These are phyloP conservation scores for Yarrowia porcina DNA, from an alignment of 805 yeast species.

Conservation along the genomic window DNA sequence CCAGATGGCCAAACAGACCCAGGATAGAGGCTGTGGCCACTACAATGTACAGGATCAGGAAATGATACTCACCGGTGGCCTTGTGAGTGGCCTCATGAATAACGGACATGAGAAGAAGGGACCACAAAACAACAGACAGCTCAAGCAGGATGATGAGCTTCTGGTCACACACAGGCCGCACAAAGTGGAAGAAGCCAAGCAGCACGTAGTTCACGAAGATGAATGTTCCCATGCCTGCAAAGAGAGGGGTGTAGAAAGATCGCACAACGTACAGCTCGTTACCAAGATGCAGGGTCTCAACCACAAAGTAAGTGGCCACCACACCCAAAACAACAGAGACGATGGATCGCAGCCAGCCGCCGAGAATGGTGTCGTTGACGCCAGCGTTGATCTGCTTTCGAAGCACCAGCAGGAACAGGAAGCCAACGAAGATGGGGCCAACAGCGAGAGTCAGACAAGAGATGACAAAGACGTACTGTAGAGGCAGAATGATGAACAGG, in stretches of 20 bases:
- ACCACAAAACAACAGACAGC: slow-evolving; percentile 57
- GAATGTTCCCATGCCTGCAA: slow-evolving; percentile 48
- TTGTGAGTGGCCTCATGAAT: slow-evolving; percentile 47
- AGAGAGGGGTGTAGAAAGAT: slow-evolving; percentile 48
- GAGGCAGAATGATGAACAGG: slow-evolving; percentile 53
- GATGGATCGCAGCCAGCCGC: slow-evolving; percentile 18
- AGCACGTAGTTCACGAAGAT: slow-evolving; percentile 55
- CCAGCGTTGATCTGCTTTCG: slow-evolving; percentile 12
- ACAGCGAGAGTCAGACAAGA: slow-evolving; percentile 52
- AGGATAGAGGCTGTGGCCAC: slow-evolving; percentile 42
- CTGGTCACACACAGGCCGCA: slow-evolving; percentile 54
- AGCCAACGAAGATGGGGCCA: slow-evolving; percentile 52
- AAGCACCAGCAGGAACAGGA: slow-evolving; percentile 49
- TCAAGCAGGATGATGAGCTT: slow-evolving; percentile 58
- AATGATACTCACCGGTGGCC: slow-evolving; percentile 48
- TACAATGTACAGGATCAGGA: slow-evolving; percentile 41
- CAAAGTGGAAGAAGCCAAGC: slow-evolving; percentile 45
- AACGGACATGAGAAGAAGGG: slow-evolving; percentile 49
- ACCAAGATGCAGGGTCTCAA: slow-evolving; percentile 43
- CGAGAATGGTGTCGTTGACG: not conserved
- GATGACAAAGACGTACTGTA: slow-evolving; percentile 47
- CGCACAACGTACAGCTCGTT: slow-evolving; percentile 55
- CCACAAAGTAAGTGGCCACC: slow-evolving; percentile 37
- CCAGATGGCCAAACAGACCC: slow-evolving; percentile 46
- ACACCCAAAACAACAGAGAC: not conserved